phyloP scores from a whole-genome alignment of 192 early-diverging fungal species.

The Mortierella hygrophila region DNA sequence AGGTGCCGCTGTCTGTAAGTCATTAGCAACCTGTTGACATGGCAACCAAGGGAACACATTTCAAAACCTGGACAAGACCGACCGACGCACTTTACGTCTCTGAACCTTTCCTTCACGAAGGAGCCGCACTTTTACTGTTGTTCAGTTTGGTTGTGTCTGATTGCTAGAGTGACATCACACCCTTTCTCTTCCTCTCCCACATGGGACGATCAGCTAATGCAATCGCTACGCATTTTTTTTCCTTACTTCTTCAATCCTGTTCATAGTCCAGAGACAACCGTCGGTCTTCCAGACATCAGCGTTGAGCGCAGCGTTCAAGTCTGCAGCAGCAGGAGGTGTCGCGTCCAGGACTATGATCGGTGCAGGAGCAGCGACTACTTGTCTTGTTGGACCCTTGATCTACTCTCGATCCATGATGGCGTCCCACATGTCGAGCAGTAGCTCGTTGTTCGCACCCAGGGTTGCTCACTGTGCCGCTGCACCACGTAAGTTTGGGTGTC shows the following conservation, averaged over 20 bases:
- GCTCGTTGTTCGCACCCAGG: not conserved
- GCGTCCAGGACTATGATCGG: conserved; percentile 12
- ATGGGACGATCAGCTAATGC: not conserved
- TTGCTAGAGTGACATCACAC: not conserved
- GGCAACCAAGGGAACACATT: too few species aligned
- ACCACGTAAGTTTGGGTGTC: not conserved
- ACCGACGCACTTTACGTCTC: too few species aligned
- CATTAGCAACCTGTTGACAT: not conserved
- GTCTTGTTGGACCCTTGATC: conserved; percentile 29
- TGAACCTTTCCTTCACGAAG: too few species aligned
- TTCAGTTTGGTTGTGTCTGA: too few species aligned
- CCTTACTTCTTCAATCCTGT: not conserved
- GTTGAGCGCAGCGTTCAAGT: not conserved
- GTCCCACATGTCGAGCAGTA: not conserved
- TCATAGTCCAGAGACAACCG: not conserved
- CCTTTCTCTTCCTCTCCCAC: not conserved
- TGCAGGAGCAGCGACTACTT: conserved; percentile 16
- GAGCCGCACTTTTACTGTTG: too few species aligned
- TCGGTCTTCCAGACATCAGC: not conserved
- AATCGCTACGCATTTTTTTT: not conserved
- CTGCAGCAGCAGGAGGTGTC: not conserved
- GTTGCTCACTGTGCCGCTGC: conserved; percentile 16
- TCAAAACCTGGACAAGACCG: too few species aligned
- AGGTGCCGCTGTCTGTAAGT: not conserved
- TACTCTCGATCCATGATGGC: not conserved